Evolutionary conservation across 2,329 filamentous ascomycete species (phyloP), one percentile per base, ranked within the genome.

Genomic region (Aspergillus thermomutatus): DNA sequence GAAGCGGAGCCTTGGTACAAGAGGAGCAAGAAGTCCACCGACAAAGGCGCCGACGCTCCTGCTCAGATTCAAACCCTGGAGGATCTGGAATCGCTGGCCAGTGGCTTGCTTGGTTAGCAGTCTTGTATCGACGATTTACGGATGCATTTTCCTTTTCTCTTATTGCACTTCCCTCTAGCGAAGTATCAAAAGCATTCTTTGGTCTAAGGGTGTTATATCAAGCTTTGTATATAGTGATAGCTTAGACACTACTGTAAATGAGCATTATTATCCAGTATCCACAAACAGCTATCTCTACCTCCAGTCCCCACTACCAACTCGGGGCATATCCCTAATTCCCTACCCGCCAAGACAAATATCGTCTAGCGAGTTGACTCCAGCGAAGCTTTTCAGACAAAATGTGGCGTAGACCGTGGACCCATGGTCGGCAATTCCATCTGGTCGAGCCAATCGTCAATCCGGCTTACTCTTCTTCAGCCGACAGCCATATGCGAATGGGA

Each of bases 71-170:
- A 77, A 57, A 79, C 77, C n/a, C 55, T 79, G 65, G 76, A 76
- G 57, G 77, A 80, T 68, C 61, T 80, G 67, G 77, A 80, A 62
- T 73, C 76, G 52, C 59, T 80, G 68, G 77, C 77, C 52, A 75
- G 72, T 57, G 77, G 76, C 10, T 62, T 79, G 54, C 65, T 79
- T 63, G 70, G 66, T 31, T 75, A 46, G 55, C 67, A n/a, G 31
- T 53, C 21, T 47, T 49, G 45, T 55, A 45, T 64, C 37, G 55
- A 53, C 55, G 54, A 52, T 59, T 50, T 60, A 50, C 26, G 34
- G 46, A 50, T 60, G 34, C 58, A 58, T 60, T 55, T 60, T 34
- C 57, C 55, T 52, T 52, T 31, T 61, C 53, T 47, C 46, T 54
- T 59, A 27, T 61, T 17, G 40, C 47, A 53, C 53, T 59, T 60